Percentiles rank a stretch among this genome's conserved stretches.
These are phyloP conservation scores for Lactifluus rugatus DNA, from an alignment of 768 basidiomycete genomes.

Conservation along the genomic window DNA sequence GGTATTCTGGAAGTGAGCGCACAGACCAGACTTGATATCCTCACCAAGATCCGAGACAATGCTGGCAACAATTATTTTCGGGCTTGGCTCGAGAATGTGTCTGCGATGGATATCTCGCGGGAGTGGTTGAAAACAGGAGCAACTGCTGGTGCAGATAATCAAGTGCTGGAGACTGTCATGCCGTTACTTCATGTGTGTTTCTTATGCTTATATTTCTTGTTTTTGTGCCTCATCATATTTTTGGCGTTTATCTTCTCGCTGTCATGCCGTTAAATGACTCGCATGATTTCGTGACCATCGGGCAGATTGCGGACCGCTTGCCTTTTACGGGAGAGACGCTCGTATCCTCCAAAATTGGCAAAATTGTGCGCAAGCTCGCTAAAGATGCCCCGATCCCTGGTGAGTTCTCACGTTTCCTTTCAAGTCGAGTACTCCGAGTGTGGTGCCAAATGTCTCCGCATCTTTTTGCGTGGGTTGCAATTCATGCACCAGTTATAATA, in stretches of 20 bases:
- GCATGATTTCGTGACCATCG: neutral
- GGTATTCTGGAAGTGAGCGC: conserved; percentile 57
- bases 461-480: neutral
- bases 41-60: conserved; percentile 73
- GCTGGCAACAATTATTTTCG: conserved; percentile 83
- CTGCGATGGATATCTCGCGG: conserved; percentile 67
- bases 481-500: neutral
- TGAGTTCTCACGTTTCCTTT: conserved; percentile 40
- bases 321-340: conserved; percentile 64
- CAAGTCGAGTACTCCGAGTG: neutral
- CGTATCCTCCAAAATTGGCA: conserved; percentile 66
- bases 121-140: conserved; percentile 75
- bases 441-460: conserved; percentile 3
- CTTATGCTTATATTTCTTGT: conserved; percentile 2
- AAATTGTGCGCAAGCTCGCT: conserved; percentile 63
- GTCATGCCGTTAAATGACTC: conserved; percentile 5
- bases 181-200: conserved; percentile 74
- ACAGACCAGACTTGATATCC: conserved; percentile 57
- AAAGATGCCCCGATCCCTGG: conserved; percentile 71
- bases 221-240: conserved; percentile 14
- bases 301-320: conserved; percentile 73
- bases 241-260: conserved; percentile 18
- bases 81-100: conserved; percentile 70
- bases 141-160: conserved; percentile 42
- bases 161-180: conserved; percentile 70